A percentile compares a stretch with the other conserved stretches of the same genome.
Conservation (phyloP, 176 grass and related monocot species). For the Oryza coarctata region DNA sequence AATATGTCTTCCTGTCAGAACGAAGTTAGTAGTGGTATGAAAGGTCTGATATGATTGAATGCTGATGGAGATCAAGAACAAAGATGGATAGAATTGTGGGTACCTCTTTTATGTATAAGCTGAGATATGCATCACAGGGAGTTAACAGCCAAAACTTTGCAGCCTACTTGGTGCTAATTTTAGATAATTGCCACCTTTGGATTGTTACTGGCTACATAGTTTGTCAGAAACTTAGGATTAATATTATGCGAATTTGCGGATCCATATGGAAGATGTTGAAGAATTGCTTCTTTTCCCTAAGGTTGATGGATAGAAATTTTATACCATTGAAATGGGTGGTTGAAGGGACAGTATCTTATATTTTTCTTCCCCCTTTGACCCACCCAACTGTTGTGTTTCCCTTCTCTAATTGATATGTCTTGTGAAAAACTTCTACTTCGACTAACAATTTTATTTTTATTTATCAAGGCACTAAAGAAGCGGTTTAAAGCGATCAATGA, state of each 20-base stretch:
- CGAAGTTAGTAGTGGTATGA: background rate
- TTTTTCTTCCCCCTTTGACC: background rate
- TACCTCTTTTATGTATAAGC: background rate
- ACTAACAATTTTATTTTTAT: background rate
- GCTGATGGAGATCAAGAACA: background rate
- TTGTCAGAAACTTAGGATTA: background rate
- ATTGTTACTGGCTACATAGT: background rate
- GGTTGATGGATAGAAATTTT: background rate
- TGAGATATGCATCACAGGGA: background rate
- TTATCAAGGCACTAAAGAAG: slow-evolving; percentile 74
- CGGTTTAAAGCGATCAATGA: slow-evolving; percentile 91
- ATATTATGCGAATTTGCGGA: background rate
- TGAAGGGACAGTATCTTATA: background rate
- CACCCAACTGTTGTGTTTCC: background rate
- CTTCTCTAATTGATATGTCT: background rate
- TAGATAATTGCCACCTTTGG: background rate
- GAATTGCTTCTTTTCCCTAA: background rate
- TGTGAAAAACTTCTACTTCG: background rate
- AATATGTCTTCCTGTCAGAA: background rate
- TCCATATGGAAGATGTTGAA: background rate
- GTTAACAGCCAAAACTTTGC: background rate
- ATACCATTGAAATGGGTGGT: background rate
- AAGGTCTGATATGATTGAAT: background rate
- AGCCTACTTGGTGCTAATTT: background rate
- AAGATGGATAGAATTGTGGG: background rate